Evolutionary conservation across 2,329 filamentous ascomycete genomes (phyloP).

Genomic region (Zymoseptoria tritici): DNA sequence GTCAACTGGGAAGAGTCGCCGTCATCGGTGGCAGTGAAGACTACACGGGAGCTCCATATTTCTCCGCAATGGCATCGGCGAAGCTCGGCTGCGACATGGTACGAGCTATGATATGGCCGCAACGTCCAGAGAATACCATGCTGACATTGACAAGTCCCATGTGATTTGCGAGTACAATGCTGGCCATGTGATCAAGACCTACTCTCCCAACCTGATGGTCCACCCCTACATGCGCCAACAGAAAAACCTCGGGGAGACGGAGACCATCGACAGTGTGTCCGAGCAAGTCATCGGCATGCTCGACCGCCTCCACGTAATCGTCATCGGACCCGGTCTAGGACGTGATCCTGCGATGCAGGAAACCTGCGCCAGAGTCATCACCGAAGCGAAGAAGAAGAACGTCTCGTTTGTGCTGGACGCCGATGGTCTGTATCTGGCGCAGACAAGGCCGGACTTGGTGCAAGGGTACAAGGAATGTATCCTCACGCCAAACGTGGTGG

Average conservation of each 20-base stretch:
- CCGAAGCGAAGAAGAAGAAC: conserved; percentile 61
- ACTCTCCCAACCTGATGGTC: conserved; percentile 97
- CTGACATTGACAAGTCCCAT: conserved; percentile 55
- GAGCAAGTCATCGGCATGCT: conserved; percentile 70
- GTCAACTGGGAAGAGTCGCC: conserved; percentile 82
- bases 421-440: conserved; percentile 74
- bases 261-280: conserved; percentile 57
- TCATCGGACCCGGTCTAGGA: conserved; percentile 86
- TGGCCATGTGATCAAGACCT: conserved; percentile 82
- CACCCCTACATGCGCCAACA: conserved; percentile 89
- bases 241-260: conserved; percentile 47
- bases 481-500: conserved; percentile 89
- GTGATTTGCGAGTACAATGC: conserved; percentile 92
- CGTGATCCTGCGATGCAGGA: conserved; percentile 85
- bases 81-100: conserved; percentile 88
- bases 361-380: conserved; percentile 71
- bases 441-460: conserved; percentile 67
- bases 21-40: conserved; percentile 94
- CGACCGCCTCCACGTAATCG: conserved; percentile 78
- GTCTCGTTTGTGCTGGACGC: conserved; percentile 87
- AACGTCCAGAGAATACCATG: not conserved
- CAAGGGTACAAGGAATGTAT: conserved; percentile 76
- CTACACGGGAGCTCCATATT: conserved; percentile 96
- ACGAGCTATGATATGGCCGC: conserved; percentile 16
- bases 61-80: conserved; percentile 94